Conservation (phyloP, 306 rosid species). For the Herpetospermum pedunculosum region DNA sequence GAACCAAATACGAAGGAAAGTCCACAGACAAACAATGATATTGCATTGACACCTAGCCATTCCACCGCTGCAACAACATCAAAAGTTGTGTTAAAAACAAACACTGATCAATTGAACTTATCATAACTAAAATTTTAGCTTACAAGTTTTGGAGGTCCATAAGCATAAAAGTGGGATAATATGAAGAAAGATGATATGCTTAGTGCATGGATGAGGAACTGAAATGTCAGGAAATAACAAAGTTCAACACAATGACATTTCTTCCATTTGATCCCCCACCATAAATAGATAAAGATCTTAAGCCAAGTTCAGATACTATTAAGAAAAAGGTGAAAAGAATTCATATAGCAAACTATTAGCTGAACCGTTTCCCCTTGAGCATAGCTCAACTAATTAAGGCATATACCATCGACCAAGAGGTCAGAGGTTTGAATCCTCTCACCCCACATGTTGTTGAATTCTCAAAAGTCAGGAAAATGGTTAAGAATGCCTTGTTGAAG, state of each 20-base stretch:
- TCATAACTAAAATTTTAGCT: not conserved
- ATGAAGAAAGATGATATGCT: not conserved
- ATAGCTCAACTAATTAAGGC: no score
- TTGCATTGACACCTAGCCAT: constrained; percentile 50
- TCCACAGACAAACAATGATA: constrained; percentile 27
- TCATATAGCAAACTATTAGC: no score
- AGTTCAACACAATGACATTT: not conserved
- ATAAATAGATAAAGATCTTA: not conserved
- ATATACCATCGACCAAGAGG: no score
- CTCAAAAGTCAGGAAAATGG: no score
- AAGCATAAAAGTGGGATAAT: not conserved
- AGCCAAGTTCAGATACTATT: not conserved
- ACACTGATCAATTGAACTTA: not conserved
- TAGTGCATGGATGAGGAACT: not conserved
- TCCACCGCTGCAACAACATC: constrained; percentile 45
- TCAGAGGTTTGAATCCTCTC: no score
- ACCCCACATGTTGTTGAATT: no score
- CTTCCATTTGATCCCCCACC: not conserved
- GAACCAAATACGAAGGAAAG: constrained; percentile 45
- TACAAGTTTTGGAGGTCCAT: not conserved
- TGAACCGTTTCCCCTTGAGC: no score
- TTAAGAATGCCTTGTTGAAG: no score
- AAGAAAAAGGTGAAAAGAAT: not conserved
- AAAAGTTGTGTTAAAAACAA: not conserved
- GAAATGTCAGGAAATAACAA: not conserved